Percentiles rank a stretch among this genome's conserved stretches.
phyloP scores from a whole-genome alignment of 148 eudicot genomes.

The Linanthus parryae region DNA sequence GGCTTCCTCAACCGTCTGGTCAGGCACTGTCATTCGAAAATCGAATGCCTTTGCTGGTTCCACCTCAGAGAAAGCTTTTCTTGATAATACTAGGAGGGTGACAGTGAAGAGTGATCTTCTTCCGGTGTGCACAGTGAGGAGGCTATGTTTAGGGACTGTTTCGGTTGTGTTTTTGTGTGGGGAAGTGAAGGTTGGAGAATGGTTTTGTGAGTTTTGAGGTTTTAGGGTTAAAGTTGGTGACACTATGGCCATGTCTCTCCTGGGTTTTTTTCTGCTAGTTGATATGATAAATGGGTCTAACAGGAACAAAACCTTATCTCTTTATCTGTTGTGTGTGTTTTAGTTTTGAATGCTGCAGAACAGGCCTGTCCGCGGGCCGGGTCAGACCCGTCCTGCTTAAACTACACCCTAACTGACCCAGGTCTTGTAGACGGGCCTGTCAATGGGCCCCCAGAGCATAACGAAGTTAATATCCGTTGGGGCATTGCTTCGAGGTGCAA shows the following conservation, averaged over 20 bases:
- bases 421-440: too few relatives aligned
- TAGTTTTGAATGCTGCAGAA: not conserved
- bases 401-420: too few relatives aligned
- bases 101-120: not conserved
- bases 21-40: constrained; percentile 5
- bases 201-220: constrained; percentile 2
- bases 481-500: too few relatives aligned
- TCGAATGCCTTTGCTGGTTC: constrained; percentile 6
- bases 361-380: not conserved
- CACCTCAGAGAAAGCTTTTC: not conserved
- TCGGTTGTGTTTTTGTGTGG: not conserved
- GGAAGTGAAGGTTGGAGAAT: not conserved
- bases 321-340: not conserved
- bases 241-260: constrained; percentile 7
- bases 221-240: constrained; percentile 5
- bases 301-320: constrained; percentile 3
- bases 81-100: not conserved
- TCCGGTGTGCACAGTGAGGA: too few relatives aligned
- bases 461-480: too few relatives aligned
- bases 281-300: constrained; percentile 1
- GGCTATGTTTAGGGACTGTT: too few relatives aligned
- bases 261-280: not conserved
- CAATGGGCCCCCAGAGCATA: too few relatives aligned
- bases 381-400: too few relatives aligned
- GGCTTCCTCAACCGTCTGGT: constrained; percentile 18